Conservation (phyloP, 1,284 basidiomycete species). For the Polyporus tsugae region DNA sequence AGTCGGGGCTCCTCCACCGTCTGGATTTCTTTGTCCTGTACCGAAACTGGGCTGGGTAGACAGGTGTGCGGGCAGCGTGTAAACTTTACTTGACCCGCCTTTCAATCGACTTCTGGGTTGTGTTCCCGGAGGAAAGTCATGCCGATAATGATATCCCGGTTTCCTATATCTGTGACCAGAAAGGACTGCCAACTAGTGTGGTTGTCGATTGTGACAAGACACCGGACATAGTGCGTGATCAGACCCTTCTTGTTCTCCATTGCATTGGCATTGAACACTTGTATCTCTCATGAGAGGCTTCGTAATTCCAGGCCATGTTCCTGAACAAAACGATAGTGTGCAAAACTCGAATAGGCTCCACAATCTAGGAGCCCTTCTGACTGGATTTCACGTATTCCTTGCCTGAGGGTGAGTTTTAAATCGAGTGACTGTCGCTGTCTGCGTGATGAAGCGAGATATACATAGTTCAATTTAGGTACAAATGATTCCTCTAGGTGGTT, state of each 20-base stretch:
- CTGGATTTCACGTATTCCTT: too few relatives aligned
- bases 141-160: conserved; percentile 15
- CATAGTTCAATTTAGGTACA: conserved; percentile 33
- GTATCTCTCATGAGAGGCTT: too few relatives aligned
- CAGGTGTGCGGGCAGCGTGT: conserved; percentile 18
- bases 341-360: too few relatives aligned
- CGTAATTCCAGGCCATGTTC: too few relatives aligned
- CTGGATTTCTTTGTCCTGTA: background rate
- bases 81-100: conserved; percentile 14
- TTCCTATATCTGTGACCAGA: conserved; percentile 10
- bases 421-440: too few relatives aligned
- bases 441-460: conserved; percentile 29
- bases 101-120: conserved; percentile 15
- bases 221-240: too few relatives aligned
- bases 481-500: conserved; percentile 7
- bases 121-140: conserved; percentile 10
- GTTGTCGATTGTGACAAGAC: too few relatives aligned
- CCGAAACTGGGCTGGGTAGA: conserved; percentile 4
- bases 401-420: too few relatives aligned
- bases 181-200: background rate
- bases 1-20: conserved; percentile 11
- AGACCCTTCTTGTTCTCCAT: too few relatives aligned
- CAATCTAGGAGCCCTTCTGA: too few relatives aligned
- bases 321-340: too few relatives aligned
- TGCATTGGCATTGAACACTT: too few relatives aligned